Conservation (phyloP, 495 filamentous ascomycete genomes). For the Achaetomiella virescens region DNA sequence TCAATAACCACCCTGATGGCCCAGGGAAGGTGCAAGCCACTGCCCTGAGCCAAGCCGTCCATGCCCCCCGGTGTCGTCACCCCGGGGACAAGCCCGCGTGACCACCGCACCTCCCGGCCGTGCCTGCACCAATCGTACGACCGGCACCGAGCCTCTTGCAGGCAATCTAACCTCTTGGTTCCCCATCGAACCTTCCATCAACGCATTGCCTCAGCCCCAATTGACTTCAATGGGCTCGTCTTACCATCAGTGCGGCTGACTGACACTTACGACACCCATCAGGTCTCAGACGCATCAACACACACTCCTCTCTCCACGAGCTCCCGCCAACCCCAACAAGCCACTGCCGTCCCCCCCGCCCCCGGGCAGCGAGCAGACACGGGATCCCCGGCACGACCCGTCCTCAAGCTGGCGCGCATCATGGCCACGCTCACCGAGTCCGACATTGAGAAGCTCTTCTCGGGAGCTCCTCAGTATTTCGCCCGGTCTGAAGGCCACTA, state of each 20-base stretch:
- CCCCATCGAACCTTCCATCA: neutral
- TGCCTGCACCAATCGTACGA: slow-evolving; percentile 23
- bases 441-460: slow-evolving; percentile 65
- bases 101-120: slow-evolving; percentile 15
- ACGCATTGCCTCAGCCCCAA: slow-evolving; percentile 2
- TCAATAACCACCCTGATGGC: neutral
- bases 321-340: slow-evolving; percentile 43
- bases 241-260: slow-evolving; percentile 11
- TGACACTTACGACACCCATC: slow-evolving; percentile 16
- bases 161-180: neutral
- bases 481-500: slow-evolving; percentile 49
- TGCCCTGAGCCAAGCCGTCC: slow-evolving; percentile 1
- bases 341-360: slow-evolving; percentile 47
- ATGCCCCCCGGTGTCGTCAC: slow-evolving; percentile 20
- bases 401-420: slow-evolving; percentile 46
- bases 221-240: neutral
- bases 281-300: slow-evolving; percentile 19
- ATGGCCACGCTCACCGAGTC: slow-evolving; percentile 52
- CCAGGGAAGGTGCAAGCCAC: slow-evolving; percentile 4
- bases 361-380: slow-evolving; percentile 38
- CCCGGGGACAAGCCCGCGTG: slow-evolving; percentile 19
- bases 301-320: slow-evolving; percentile 26
- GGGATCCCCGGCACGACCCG: slow-evolving; percentile 35
- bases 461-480: slow-evolving; percentile 71
- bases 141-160: neutral